Evolutionary conservation across 306 rosid species (phyloP).

Genomic region (cucumber (Cucumis sativus)): Cucumber_9930_V3 NC_026661.2:22227001-22227500

Average conservation of each 20-base stretch:
- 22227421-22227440: neutral
- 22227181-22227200: neutral
- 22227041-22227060: conserved; percentile 6
- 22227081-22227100: conserved; percentile 2
- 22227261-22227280: conserved; percentile 10
- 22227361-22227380: neutral
- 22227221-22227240: conserved; percentile 5
- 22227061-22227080: conserved; percentile 11
- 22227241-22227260: neutral
- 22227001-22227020: conserved; percentile 19
- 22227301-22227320: neutral
- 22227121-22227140: conserved; percentile 4
- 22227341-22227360: neutral
- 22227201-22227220: conserved; percentile 3
- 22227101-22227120: neutral
- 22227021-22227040: conserved; percentile 24
- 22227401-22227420: neutral
- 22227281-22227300: conserved; percentile 7
- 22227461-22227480: conserved; percentile 20
- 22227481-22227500: conserved; percentile 22
- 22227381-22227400: conserved; percentile 2
- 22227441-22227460: neutral
- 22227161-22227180: neutral
- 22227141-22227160: conserved; percentile 3
- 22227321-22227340: neutral